phyloP scores from a whole-genome alignment of 140 eudicot genomes.

The Oenanthe javanica region DNA sequence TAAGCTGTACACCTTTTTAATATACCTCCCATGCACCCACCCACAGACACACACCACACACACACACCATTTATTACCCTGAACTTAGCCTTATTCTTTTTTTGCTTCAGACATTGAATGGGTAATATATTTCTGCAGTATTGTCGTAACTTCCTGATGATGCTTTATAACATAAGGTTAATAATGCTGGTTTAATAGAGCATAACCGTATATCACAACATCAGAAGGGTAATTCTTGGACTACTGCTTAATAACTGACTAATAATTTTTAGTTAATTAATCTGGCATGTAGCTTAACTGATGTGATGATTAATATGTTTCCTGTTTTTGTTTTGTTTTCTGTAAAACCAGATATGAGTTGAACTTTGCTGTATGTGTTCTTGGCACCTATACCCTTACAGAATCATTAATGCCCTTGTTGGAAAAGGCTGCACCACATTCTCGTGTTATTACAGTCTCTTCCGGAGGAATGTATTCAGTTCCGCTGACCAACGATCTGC shows the following conservation, averaged over 20 bases:
- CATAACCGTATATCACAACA: slow-evolving; percentile 37
- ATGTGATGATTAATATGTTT: slow-evolving; percentile 1
- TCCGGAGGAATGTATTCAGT: slow-evolving; percentile 85
- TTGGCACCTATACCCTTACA: slow-evolving; percentile 73
- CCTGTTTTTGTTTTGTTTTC: background rate
- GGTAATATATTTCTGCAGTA: background rate
- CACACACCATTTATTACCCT: background rate
- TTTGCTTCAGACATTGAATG: background rate
- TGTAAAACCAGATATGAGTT: slow-evolving; percentile 54
- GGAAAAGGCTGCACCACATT: slow-evolving; percentile 82
- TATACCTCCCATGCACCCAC: background rate
- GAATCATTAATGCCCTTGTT: slow-evolving; percentile 72
- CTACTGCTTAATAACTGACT: background rate
- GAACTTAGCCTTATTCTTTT: background rate
- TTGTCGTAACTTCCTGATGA: background rate
- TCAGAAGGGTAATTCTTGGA: slow-evolving; percentile 75
- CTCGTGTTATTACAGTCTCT: slow-evolving; percentile 84
- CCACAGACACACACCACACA: background rate
- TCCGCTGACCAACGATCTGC: slow-evolving; percentile 74
- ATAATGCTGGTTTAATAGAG: slow-evolving; percentile 86
- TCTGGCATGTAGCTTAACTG: background rate
- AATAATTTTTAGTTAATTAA: background rate
- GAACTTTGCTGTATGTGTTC: slow-evolving; percentile 85
- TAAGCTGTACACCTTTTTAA: background rate
- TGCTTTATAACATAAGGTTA: slow-evolving; percentile 38